Evolutionary conservation across 305 asterid species (phyloP).

Genomic region (Fraxinus nigra): DNA sequence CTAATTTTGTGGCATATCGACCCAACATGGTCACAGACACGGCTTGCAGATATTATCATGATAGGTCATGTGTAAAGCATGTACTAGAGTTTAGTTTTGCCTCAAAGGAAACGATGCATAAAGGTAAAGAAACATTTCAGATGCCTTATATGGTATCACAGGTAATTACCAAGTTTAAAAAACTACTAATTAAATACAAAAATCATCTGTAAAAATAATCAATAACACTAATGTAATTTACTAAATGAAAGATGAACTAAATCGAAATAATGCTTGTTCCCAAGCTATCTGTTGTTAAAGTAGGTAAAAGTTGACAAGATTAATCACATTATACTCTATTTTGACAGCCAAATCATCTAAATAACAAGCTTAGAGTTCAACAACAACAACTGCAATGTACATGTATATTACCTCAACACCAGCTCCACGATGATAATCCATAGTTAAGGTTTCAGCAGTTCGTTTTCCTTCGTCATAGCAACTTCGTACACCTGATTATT

Average conservation of each 20-base stretch:
- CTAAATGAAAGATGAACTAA: not conserved
- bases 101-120: not conserved
- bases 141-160: not conserved
- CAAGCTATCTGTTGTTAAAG: not conserved
- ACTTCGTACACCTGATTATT: constrained; percentile 69
- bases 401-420: constrained; percentile 65
- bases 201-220: not conserved
- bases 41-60: not conserved
- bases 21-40: not conserved
- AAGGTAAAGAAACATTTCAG: not conserved
- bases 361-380: not conserved
- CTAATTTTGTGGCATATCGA: not conserved
- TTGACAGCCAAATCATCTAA: not conserved
- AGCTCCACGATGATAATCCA: constrained; percentile 93
- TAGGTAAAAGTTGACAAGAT: not conserved
- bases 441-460: constrained; percentile 82
- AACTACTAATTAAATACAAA: not conserved
- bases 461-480: constrained; percentile 97
- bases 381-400: not conserved
- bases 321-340: not conserved
- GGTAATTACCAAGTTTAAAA: not conserved
- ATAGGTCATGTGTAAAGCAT: not conserved
- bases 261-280: not conserved
- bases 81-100: not conserved
- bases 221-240: not conserved